These are phyloP conservation scores for Suillus paluster DNA, from an alignment of 768 basidiomycete genomes.

Conservation along the genomic window DNA sequence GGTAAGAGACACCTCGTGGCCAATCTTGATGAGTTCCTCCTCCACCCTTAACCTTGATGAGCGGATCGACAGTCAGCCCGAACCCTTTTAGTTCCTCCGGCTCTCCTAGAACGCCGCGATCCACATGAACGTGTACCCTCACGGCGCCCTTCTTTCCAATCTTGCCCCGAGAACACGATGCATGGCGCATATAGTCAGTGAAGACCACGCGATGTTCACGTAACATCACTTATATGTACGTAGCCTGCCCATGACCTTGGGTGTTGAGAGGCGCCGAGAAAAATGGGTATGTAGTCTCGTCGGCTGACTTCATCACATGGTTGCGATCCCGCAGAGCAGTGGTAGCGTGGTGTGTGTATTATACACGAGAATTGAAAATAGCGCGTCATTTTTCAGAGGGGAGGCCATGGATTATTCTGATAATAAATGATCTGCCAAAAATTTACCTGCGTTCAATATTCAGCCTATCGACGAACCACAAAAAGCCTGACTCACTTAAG, in stretches of 20 bases:
- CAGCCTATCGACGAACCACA: not conserved
- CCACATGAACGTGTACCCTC: no score
- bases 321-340: slow-evolving; percentile 69
- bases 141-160: slow-evolving; percentile 59
- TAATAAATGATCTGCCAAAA: no score
- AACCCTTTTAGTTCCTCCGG: slow-evolving; percentile 63
- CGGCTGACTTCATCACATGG: slow-evolving; percentile 48
- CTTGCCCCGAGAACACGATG: slow-evolving; percentile 56
- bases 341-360: slow-evolving; percentile 73
- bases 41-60: slow-evolving; percentile 67
- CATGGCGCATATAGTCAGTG: not conserved
- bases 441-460: slow-evolving; percentile 47
- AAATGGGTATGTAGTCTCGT: slow-evolving; percentile 38
- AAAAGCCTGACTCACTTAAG: not conserved
- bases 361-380: slow-evolving; percentile 12
- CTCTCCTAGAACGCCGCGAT: slow-evolving; percentile 66
- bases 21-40: slow-evolving; percentile 65
- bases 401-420: no score
- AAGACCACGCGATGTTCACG: not conserved
- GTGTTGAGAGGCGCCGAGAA: slow-evolving; percentile 53
- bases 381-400: not conserved
- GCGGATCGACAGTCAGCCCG: slow-evolving; percentile 60
- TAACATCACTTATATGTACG: no score
- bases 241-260: slow-evolving; percentile 63
- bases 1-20: slow-evolving; percentile 59